Conservation (phyloP, 345 rosid genomes). For the Zanthoxylum bungeanum region DNA sequence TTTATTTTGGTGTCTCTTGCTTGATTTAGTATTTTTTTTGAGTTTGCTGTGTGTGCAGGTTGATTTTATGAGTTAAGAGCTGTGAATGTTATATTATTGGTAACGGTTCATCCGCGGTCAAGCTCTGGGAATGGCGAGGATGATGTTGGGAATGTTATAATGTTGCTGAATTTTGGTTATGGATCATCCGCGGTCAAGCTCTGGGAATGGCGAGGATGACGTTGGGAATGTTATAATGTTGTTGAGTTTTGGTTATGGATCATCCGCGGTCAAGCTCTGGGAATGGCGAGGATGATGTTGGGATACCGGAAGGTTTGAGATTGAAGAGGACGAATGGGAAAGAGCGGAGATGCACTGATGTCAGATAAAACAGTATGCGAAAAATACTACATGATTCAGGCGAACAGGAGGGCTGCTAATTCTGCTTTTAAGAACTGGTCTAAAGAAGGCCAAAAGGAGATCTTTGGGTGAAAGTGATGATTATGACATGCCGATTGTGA, state of each 20-base stretch:
- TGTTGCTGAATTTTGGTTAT: too few species aligned
- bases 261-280: conserved; percentile 51
- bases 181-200: too few species aligned
- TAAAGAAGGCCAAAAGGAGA: conserved; percentile 76
- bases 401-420: conserved; percentile 92
- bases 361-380: conserved; percentile 97
- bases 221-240: too few species aligned
- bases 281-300: conserved; percentile 63
- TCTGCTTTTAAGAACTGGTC: conserved; percentile 80
- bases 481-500: conserved; percentile 45
- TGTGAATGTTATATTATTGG: conserved; percentile 18
- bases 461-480: conserved; percentile 63
- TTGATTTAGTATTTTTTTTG: not conserved
- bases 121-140: too few species aligned
- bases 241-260: conserved; percentile 35
- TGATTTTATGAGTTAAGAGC: not conserved
- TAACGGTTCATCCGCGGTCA: too few species aligned
- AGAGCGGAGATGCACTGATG: conserved; percentile 99
- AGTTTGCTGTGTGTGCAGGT: not conserved
- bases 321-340: conserved; percentile 99
- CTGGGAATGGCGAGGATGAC: too few species aligned
- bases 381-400: conserved; percentile 93
- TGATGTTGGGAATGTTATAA: too few species aligned
- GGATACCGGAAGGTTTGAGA: conserved; percentile 85
- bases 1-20: not conserved